phyloP scores from a whole-genome alignment of 2,329 filamentous ascomycete species.

The Lecanicillium sp. region DNA sequence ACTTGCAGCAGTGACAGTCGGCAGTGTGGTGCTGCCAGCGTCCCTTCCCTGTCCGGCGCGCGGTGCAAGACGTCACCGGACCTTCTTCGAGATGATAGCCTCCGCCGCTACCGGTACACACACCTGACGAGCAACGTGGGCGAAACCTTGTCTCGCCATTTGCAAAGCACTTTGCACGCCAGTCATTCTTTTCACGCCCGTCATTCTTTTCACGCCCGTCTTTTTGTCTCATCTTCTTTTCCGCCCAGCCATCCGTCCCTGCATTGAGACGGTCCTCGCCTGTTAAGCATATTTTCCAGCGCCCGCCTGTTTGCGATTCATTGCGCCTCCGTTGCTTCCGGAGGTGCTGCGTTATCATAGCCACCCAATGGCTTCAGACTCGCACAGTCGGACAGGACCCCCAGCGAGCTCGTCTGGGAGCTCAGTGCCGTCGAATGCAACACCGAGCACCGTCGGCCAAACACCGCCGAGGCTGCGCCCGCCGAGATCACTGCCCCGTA shows the following conservation, averaged over 20 bases:
- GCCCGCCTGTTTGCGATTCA: conserved; percentile 2
- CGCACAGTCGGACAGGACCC: background rate
- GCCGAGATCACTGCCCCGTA: conserved; percentile 27
- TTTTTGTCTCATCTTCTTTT: background rate
- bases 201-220: background rate
- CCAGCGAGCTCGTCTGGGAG: conserved; percentile 3
- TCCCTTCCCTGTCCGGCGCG: background rate
- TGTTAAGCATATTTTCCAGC: background rate
- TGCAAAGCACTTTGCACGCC: background rate
- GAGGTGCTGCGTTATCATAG: background rate
- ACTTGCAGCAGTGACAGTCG: too few species aligned
- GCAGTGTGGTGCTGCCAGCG: too few species aligned
- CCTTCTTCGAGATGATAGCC: background rate
- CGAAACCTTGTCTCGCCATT: background rate
- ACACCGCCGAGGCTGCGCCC: conserved; percentile 20
- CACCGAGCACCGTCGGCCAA: conserved; percentile 13
- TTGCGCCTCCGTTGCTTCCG: background rate
- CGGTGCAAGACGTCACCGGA: conserved; percentile 7
- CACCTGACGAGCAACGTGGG: conserved; percentile 7
- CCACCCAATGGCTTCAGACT: conserved; percentile 3
- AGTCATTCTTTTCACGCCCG: too few species aligned
- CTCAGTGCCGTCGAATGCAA: conserved; percentile 12
- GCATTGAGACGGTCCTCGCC: background rate
- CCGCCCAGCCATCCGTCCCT: too few species aligned
- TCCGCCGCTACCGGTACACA: too few species aligned